These are phyloP conservation scores for Camellia lanceoleosa DNA, from an alignment of 148 eudicot genomes.

Conservation along the genomic window DNA sequence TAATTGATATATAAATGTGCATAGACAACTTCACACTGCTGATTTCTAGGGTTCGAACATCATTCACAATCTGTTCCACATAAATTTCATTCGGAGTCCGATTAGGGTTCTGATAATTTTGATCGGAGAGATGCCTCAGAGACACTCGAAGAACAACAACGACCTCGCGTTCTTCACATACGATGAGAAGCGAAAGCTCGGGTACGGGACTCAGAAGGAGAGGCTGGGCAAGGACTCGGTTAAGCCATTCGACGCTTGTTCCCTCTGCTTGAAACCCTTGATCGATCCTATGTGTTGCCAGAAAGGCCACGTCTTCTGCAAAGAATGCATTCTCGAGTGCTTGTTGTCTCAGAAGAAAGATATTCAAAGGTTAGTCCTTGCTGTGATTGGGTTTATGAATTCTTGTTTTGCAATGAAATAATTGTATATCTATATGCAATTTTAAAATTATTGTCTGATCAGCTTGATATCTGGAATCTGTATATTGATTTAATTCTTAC, in stretches of 20 bases:
- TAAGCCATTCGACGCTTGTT: slow-evolving; percentile 85
- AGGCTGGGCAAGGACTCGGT: slow-evolving; percentile 88
- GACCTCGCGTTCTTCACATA: slow-evolving; percentile 92
- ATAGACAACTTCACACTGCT: background rate
- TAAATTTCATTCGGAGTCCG: background rate
- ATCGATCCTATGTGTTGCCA: slow-evolving; percentile 76
- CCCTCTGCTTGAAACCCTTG: slow-evolving; percentile 80
- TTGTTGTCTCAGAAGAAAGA: slow-evolving; percentile 89
- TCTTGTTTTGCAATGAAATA: background rate
- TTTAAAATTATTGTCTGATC: background rate
- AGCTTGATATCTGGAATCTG: background rate
- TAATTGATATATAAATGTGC: too few relatives aligned
- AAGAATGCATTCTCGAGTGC: slow-evolving; percentile 91
- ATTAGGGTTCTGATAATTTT: background rate
- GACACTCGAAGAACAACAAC: slow-evolving; percentile 98
- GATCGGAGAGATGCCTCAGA: slow-evolving; percentile 65
- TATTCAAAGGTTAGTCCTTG: slow-evolving; percentile 56
- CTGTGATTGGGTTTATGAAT: background rate
- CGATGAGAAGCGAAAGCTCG: slow-evolving; percentile 87
- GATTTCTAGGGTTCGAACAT: background rate
- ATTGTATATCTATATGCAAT: background rate
- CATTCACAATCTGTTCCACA: background rate
- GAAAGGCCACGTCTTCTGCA: slow-evolving; percentile 90
- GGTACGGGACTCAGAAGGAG: slow-evolving; percentile 92
- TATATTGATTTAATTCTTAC: background rate